Percentiles rank a stretch among this genome's conserved stretches.
phyloP scores from a whole-genome alignment of 352 stramenopile species.

The Phytopythium chamaehyphon region DNA sequence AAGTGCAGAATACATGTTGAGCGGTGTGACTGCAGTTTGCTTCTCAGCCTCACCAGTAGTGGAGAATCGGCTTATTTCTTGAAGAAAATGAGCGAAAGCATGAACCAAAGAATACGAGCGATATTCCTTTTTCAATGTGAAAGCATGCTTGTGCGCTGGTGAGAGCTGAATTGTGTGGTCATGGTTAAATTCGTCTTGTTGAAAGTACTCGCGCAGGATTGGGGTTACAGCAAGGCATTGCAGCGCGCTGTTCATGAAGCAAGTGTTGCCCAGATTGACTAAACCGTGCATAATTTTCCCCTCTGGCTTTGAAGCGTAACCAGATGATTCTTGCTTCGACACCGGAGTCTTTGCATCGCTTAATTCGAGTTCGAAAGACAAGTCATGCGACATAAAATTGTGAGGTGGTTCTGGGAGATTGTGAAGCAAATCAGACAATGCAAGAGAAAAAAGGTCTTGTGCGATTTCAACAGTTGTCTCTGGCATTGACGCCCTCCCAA shows the following conservation, averaged over 20 bases:
- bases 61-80: slow-evolving; percentile 20
- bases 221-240: slow-evolving; percentile 91
- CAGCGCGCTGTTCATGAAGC: slow-evolving; percentile 81
- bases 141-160: slow-evolving; percentile 8
- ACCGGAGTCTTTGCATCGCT: neutral
- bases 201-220: slow-evolving; percentile 89
- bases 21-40: slow-evolving; percentile 18
- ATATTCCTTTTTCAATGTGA: neutral
- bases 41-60: slow-evolving; percentile 6
- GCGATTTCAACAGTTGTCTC: slow-evolving; percentile 3
- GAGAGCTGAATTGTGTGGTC: slow-evolving; percentile 85
- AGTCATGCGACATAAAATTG: neutral
- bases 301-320: neutral
- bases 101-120: slow-evolving; percentile 29
- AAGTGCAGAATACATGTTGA: slow-evolving; percentile 32
- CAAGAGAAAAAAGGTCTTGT: slow-evolving; percentile 4
- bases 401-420: slow-evolving; percentile 2
- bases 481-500: neutral
- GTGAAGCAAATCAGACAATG: slow-evolving; percentile 7
- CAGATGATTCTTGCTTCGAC: neutral
- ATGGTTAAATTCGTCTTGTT: slow-evolving; percentile 70
- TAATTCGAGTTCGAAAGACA: slow-evolving; percentile 5
- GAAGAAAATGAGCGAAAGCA: slow-evolving; percentile 82
- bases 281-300: slow-evolving; percentile 20
- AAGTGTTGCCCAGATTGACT: slow-evolving; percentile 71